Evolutionary conservation across 306 rosid genomes (phyloP), one percentile per base, ranked within the genome.

Genomic region (Glycine tomentella): DNA sequence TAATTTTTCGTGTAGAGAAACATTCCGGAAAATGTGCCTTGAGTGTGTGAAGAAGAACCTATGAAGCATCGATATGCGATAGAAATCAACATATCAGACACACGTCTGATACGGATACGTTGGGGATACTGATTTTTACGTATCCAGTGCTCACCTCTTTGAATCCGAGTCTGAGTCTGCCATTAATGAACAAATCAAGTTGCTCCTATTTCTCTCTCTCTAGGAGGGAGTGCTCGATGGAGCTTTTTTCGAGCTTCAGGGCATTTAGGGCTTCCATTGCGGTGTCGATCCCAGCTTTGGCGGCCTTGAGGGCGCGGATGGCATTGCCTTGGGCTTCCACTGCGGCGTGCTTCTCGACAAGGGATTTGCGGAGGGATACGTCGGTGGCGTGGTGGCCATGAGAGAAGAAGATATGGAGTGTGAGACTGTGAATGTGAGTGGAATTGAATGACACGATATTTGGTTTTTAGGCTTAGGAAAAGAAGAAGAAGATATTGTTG

Each of bases 301-400:
- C 16, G 13, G 91, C 84, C 62, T 95, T 95, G 9, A 95, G 90
- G 0, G 85, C 74, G 0, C 95, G 91, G 9, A 95, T 94, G 4
- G 88, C 84, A 74, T 85, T 86, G 7, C 93, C 99, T 50, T 88
- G 97, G 0, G 84, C 45, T 1, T 89, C 99, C 7, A 95, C 87
- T 15, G 91, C 89, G 49, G 95, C 82, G 5, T 20, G 94, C 87
- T 88, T 95, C 0, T 50, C 87, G 4, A 95, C 83, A 0, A 95
- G 87, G 12, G 94, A 20, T 14, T 81, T 83, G 45, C 97, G 92
- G 57, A 95, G 95, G 0, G 86, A 84, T 11, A 82, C 91, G 25
- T 91, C 97, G n/a, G 89, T 25, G 67, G 85, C 45, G 0, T 20
- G 20, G 20, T 1, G 17, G 81, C 89, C 91, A 82, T 87, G 0